phyloP scores from a whole-genome alignment of 495 filamentous ascomycete species.

The Talaromyces proteolyticus region DNA sequence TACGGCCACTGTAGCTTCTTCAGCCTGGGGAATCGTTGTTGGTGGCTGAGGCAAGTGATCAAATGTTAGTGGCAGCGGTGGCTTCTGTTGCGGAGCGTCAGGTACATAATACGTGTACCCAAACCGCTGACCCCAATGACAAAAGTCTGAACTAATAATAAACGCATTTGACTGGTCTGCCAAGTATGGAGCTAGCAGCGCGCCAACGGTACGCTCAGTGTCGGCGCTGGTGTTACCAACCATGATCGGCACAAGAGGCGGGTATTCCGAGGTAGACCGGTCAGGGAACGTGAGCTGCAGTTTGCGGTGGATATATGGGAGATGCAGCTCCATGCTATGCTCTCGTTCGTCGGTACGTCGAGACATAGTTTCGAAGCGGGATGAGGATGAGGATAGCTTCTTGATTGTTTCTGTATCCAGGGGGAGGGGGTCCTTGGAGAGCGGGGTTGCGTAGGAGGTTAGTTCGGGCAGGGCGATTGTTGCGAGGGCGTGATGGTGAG shows the following conservation, averaged over 20 bases:
- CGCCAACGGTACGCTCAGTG: conserved; percentile 65
- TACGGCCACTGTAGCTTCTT: conserved; percentile 21
- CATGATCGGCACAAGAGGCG: conserved; percentile 79
- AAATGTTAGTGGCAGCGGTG: conserved; percentile 33
- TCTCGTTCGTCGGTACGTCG: conserved; percentile 70
- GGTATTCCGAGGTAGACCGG: conserved; percentile 44
- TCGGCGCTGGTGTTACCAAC: conserved; percentile 66
- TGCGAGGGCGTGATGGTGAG: conserved; percentile 77
- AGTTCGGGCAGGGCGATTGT: conserved; percentile 73
- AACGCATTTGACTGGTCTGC: conserved; percentile 72
- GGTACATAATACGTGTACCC: conserved; percentile 78
- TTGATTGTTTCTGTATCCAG: conserved; percentile 65
- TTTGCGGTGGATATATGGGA: conserved; percentile 89
- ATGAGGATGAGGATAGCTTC: conserved; percentile 47
- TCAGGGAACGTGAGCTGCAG: conserved; percentile 38
- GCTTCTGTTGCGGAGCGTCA: conserved; percentile 32
- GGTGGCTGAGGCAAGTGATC: conserved; percentile 35
- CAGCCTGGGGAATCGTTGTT: conserved; percentile 15
- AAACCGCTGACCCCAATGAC: conserved; percentile 90
- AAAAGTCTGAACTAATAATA: conserved; percentile 90
- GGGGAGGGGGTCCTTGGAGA: conserved; percentile 67
- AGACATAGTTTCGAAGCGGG: conserved; percentile 68
- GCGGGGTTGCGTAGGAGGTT: conserved; percentile 74
- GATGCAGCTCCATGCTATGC: conserved; percentile 95
- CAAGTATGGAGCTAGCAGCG: conserved; percentile 72